Percentiles rank a stretch among this genome's conserved stretches.
phyloP scores from a whole-genome alignment of 495 filamentous ascomycete species.

The Penicillium lagena region DNA sequence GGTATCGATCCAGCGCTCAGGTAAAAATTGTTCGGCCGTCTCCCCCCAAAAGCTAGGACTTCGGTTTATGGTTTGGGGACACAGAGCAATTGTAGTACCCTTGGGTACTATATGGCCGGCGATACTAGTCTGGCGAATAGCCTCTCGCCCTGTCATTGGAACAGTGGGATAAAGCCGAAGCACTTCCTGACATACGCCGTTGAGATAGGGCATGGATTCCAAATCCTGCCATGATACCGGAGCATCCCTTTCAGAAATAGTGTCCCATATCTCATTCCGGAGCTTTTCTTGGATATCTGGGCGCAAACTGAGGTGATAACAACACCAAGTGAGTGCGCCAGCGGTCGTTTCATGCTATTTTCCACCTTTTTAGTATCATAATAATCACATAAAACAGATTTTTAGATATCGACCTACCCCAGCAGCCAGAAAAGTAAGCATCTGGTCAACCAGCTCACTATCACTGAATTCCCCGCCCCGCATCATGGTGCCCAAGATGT shows the following conservation, averaged over 20 bases:
- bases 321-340: conserved; percentile 45
- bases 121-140: conserved; percentile 38
- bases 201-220: conserved; percentile 45
- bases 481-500: conserved; percentile 59
- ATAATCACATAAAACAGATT: not conserved
- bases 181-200: conserved; percentile 46
- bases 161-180: conserved; percentile 46
- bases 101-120: conserved; percentile 36
- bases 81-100: conserved; percentile 37
- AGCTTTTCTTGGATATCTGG: conserved; percentile 40
- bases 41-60: conserved; percentile 34
- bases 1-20: conserved; percentile 45
- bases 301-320: conserved; percentile 41
- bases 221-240: conserved; percentile 30
- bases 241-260: conserved; percentile 23
- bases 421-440: conserved; percentile 50
- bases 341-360: conserved; percentile 48
- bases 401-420: conserved; percentile 18
- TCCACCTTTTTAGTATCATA: conserved; percentile 4
- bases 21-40: conserved; percentile 33
- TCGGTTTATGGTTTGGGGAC: conserved; percentile 38
- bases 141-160: conserved; percentile 39
- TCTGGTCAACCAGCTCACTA: conserved; percentile 45
- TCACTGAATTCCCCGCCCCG: conserved; percentile 50
- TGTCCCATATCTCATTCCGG: conserved; percentile 38